These are phyloP conservation scores for Fraxinus albicans DNA, from an alignment of 305 asterid species.

Conservation along the genomic window DNA sequence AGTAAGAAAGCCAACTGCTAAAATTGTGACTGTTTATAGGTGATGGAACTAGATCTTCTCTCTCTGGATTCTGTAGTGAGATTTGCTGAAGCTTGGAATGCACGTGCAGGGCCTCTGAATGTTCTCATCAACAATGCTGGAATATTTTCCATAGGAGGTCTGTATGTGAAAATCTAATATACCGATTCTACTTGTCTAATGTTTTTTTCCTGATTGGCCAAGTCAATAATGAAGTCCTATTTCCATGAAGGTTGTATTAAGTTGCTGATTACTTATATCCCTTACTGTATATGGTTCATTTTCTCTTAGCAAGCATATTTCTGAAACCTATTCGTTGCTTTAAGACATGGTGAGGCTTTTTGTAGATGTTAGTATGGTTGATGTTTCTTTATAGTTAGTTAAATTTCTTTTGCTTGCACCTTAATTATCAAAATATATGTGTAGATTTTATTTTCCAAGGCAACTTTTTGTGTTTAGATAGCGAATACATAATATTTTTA, in stretches of 20 bases:
- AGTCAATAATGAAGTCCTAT: neutral
- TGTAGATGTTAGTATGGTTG: neutral
- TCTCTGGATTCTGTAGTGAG: conserved; percentile 84
- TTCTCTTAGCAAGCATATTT: neutral
- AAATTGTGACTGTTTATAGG: conserved; percentile 38
- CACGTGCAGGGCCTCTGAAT: conserved; percentile 70
- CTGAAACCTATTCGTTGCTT: neutral
- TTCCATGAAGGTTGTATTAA: neutral
- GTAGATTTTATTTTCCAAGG: neutral
- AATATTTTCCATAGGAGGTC: conserved; percentile 89
- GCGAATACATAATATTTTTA: neutral
- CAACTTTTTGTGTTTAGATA: neutral
- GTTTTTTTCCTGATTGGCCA: conserved; percentile 2
- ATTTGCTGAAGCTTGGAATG: conserved; percentile 83
- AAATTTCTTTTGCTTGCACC: neutral
- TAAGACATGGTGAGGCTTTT: neutral
- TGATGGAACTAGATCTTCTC: conserved; percentile 86
- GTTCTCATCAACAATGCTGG: conserved; percentile 92
- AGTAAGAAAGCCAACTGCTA: conserved; percentile 5
- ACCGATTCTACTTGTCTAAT: neutral
- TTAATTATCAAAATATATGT: neutral
- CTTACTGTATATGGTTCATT: neutral
- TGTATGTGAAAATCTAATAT: conserved; percentile 25
- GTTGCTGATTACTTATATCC: neutral
- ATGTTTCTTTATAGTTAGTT: neutral